Evolutionary conservation across 805 yeast genomes (phyloP).

Genomic region (Lipomyces chichibuensis): DNA sequence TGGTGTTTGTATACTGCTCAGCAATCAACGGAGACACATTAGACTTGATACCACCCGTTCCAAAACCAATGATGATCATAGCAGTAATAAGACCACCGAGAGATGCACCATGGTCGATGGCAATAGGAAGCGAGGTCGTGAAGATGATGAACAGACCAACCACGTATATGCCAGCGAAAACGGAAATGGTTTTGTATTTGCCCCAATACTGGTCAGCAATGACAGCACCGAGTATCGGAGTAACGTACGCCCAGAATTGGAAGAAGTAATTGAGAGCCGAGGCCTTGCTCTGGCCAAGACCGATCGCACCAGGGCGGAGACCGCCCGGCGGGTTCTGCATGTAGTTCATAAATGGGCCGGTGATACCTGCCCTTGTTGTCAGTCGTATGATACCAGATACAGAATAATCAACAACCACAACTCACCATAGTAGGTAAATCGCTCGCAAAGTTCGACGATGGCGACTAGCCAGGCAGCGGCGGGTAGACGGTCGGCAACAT

Average conservation of each 20-base stretch:
- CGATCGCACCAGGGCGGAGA: slow-evolving; percentile 58
- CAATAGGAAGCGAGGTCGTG: slow-evolving; percentile 68
- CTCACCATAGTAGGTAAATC: slow-evolving; percentile 78
- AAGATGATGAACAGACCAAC: slow-evolving; percentile 66
- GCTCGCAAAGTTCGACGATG: slow-evolving; percentile 75
- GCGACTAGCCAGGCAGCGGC: slow-evolving; percentile 64
- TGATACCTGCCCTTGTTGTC: slow-evolving; percentile 42
- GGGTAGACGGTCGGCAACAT: slow-evolving; percentile 58
- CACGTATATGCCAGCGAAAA: slow-evolving; percentile 62
- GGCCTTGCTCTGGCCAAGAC: slow-evolving; percentile 63
- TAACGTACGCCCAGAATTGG: slow-evolving; percentile 81
- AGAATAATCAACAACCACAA: neutral
- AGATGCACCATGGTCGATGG: slow-evolving; percentile 55
- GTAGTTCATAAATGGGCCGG: slow-evolving; percentile 77
- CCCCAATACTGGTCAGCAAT: slow-evolving; percentile 76
- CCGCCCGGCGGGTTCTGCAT: slow-evolving; percentile 58
- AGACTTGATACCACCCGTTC: slow-evolving; percentile 81
- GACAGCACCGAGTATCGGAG: slow-evolving; percentile 78
- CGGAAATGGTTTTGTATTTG: slow-evolving; percentile 67
- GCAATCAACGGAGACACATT: slow-evolving; percentile 77
- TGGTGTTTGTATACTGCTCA: slow-evolving; percentile 66
- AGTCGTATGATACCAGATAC: neutral
- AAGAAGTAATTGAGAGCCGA: slow-evolving; percentile 73
- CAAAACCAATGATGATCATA: slow-evolving; percentile 67
- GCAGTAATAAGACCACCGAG: slow-evolving; percentile 64